Conservation (phyloP, 73 alveolate species). For the Paramecium pentaurelia region DNA sequence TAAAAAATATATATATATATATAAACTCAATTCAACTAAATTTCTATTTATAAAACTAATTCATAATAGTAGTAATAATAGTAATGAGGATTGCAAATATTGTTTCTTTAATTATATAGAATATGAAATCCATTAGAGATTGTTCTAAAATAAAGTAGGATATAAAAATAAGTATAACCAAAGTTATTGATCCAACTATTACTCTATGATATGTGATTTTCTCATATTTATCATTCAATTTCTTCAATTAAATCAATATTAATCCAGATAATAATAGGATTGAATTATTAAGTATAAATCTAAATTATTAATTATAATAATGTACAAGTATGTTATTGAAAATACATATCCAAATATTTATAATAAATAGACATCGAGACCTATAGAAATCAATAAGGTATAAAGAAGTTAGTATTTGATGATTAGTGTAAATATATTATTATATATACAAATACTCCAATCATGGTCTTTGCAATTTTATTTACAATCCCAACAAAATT, state of each 20-base stretch:
- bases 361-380: neutral
- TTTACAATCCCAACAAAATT: conserved; percentile 48
- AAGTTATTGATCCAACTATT: neutral
- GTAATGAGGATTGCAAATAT: neutral
- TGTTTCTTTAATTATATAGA: neutral
- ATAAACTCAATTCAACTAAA: neutral
- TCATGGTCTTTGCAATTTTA: conserved; percentile 41
- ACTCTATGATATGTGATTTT: neutral
- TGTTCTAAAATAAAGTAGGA: neutral
- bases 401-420: neutral
- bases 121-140: neutral
- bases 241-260: neutral
- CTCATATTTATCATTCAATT: neutral
- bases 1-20: neutral
- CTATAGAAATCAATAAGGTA: neutral
- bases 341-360: neutral
- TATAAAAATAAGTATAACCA: neutral
- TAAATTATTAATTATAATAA: neutral
- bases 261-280: neutral
- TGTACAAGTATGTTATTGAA: neutral
- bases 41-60: neutral
- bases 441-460: conserved; percentile 47
- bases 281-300: neutral
- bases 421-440: neutral
- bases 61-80: neutral